phyloP scores from a whole-genome alignment of 768 basidiomycete species.

The Clitopilus passeckerianus region DNA sequence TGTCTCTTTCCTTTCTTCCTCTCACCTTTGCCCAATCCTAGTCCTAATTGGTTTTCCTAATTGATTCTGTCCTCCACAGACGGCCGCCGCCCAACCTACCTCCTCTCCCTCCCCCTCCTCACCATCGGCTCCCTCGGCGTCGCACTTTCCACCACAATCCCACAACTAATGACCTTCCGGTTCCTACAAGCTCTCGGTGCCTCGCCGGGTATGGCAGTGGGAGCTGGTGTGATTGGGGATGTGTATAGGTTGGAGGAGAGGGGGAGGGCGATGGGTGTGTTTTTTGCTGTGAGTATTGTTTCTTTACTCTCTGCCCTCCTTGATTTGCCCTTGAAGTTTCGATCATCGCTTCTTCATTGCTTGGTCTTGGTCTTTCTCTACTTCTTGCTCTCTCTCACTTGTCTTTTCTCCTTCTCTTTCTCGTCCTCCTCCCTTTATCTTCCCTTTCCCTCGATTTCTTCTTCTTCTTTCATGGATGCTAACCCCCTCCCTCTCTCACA shows the following conservation, averaged over 20 bases:
- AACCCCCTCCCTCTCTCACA: slow-evolving; percentile 12
- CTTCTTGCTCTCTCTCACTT: too few species aligned
- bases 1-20: slow-evolving; percentile 5
- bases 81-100: slow-evolving; percentile 55
- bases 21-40: neutral
- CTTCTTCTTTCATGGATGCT: neutral
- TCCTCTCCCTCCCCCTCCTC: slow-evolving; percentile 56
- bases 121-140: slow-evolving; percentile 58
- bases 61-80: slow-evolving; percentile 27
- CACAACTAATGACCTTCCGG: slow-evolving; percentile 50
- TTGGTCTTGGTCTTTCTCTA: too few species aligned
- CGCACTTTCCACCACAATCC: slow-evolving; percentile 32
- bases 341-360: too few species aligned
- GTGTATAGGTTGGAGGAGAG: slow-evolving; percentile 56
- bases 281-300: slow-evolving; percentile 30
- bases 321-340: too few species aligned
- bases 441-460: too few species aligned
- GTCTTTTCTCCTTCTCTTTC: neutral
- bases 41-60: too few species aligned
- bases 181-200: slow-evolving; percentile 62
- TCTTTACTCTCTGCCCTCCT: too few species aligned
- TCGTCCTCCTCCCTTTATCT: neutral
- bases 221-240: slow-evolving; percentile 52
- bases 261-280: slow-evolving; percentile 33
- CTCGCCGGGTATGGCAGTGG: slow-evolving; percentile 47